These are phyloP conservation scores for Coemansia sp. DNA, from an alignment of 371 early-diverging fungal species.

Conservation along the genomic window DNA sequence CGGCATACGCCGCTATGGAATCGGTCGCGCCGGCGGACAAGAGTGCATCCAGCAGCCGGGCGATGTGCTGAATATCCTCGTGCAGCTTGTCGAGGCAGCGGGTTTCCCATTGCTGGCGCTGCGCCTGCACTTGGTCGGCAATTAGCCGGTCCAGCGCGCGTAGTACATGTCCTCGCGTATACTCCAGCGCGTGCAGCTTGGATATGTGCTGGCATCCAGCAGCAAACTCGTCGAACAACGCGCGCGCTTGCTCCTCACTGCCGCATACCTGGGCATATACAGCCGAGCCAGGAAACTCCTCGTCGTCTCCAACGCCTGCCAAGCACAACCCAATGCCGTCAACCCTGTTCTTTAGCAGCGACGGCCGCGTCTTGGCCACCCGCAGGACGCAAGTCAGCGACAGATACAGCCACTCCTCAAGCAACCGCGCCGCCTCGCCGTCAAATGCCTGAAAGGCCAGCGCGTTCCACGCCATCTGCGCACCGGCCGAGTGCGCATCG, in stretches of 20 bases:
- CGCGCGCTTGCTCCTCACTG: neutral
- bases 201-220: slow-evolving; percentile 15
- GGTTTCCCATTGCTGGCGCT: slow-evolving; percentile 15
- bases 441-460: slow-evolving; percentile 15
- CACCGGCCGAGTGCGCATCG: neutral
- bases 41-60: neutral
- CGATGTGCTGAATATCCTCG: neutral
- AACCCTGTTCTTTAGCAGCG: neutral
- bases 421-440: neutral
- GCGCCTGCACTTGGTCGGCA: slow-evolving; percentile 1
- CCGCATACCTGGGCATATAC: neutral
- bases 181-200: neutral
- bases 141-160: slow-evolving; percentile 6
- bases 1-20: slow-evolving; percentile 2
- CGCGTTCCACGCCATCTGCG: slow-evolving; percentile 19
- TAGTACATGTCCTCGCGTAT: neutral
- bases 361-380: neutral
- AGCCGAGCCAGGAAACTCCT: neutral
- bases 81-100: slow-evolving; percentile 11
- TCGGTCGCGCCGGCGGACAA: neutral
- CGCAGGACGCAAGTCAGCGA: slow-evolving; percentile 11
- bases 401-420: slow-evolving; percentile 25
- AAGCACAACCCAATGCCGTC: neutral
- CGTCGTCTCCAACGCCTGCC: neutral
- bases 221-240: slow-evolving; percentile 10